These are phyloP conservation scores for Phlyctochytrium bullatum DNA, from an alignment of 192 early-diverging fungal genomes.

Conservation along the genomic window DNA sequence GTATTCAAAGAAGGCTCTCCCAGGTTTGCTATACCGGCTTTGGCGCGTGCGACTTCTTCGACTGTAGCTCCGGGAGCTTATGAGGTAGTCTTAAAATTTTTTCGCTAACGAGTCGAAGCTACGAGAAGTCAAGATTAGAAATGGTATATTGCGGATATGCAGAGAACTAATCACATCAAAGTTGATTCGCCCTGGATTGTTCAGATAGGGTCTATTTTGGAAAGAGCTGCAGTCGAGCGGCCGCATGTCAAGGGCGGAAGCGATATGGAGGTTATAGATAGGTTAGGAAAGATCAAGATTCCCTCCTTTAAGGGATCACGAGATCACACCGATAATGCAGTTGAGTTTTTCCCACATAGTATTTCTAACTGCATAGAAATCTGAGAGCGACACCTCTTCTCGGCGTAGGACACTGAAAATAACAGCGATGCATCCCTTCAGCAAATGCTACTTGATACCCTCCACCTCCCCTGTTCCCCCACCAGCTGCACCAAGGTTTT, in stretches of 20 bases:
- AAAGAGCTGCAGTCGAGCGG: constrained; percentile 7
- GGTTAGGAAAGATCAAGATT: not conserved
- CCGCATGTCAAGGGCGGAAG: constrained; percentile 10
- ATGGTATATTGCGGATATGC: too few relatives aligned
- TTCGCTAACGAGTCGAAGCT: too few relatives aligned
- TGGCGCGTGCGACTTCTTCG: not conserved
- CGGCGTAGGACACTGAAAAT: not conserved
- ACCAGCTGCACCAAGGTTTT: too few relatives aligned
- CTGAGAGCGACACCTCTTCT: not conserved
- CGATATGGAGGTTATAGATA: constrained; percentile 19
- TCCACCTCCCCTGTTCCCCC: not conserved
- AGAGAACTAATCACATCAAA: too few relatives aligned
- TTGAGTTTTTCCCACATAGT: not conserved
- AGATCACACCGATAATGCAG: not conserved
- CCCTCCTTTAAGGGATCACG: not conserved
- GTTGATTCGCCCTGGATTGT: too few relatives aligned
- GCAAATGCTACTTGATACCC: not conserved
- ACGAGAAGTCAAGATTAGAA: too few relatives aligned
- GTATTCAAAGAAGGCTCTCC: not conserved
- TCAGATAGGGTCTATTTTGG: not conserved
- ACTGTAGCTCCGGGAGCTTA: not conserved
- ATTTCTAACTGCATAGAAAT: not conserved
- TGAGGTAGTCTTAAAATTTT: not conserved
- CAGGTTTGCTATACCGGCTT: not conserved
- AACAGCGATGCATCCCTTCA: not conserved